A percentile compares a stretch with the other conserved stretches of the same genome.
These are phyloP conservation scores for Cyclocybe aegerita DNA, from an alignment of 768 basidiomycete species.

Conservation along the genomic window DNA sequence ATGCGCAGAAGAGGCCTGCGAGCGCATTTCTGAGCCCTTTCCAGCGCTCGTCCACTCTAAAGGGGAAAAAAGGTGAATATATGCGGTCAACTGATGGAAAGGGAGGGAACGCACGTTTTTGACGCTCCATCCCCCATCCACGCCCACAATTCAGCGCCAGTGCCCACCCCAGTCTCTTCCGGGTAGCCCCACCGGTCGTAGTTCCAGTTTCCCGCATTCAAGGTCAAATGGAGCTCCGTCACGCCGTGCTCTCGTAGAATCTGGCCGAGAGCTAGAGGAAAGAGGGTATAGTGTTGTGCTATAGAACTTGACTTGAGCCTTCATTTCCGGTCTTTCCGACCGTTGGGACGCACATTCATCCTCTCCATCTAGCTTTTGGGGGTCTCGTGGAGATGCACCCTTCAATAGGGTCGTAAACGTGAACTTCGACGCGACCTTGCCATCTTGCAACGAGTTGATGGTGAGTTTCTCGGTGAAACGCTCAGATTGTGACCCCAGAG, in stretches of 20 bases:
- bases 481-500: constrained; percentile 30
- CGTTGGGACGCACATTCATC: constrained; percentile 37
- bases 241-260: constrained; percentile 84
- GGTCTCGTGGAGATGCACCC: constrained; percentile 55
- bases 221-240: constrained; percentile 83
- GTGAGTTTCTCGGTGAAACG: constrained; percentile 47
- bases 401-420: constrained; percentile 68
- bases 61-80: constrained; percentile 1
- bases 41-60: constrained; percentile 74
- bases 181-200: constrained; percentile 85
- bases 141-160: constrained; percentile 88
- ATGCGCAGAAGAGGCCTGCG: constrained; percentile 93
- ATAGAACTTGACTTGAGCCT: neutral
- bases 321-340: neutral
- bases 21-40: constrained; percentile 83
- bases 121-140: constrained; percentile 78
- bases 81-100: constrained; percentile 4
- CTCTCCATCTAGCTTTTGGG: constrained; percentile 48
- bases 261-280: constrained; percentile 85
- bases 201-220: constrained; percentile 93
- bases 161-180: constrained; percentile 69
- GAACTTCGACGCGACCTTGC: constrained; percentile 79
- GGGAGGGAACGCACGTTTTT: constrained; percentile 39
- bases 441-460: constrained; percentile 66
- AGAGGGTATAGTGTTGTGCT: constrained; percentile 87